Evolutionary conservation across 345 rosid species (phyloP), one percentile per base, ranked within the genome.

Genomic region (rapeseed (Brassica napus)): DNA sequence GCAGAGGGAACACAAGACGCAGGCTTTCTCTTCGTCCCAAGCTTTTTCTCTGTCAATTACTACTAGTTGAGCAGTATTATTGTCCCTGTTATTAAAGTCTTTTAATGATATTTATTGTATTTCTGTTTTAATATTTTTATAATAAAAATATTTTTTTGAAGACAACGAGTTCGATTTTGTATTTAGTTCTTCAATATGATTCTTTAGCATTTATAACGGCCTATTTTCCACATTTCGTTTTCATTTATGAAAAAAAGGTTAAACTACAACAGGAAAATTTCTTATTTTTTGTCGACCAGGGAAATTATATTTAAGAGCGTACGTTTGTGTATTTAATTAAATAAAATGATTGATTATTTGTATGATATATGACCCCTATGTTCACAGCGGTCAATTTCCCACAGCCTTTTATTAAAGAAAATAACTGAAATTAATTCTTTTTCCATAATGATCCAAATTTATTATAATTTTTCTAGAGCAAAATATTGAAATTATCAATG

Each of bases 11-110:
- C 79, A 80, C 72, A 63, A 75, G 3, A 11, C 26, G 72, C 79
- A 75, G 79, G 68, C 79, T 80, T 75, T 80, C 79, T 71, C 76
- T 70, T 80, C 72, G 6, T 55, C 76, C 83, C 31, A 75, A 39
- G 76, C 68, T 35, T 73, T 62, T 62, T 69, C 26, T 59, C 76
- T 80, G 75, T 80, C 73, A 69, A 57, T 63, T 31, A 54, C 60
- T 70, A 37, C 24, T 57, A 74, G 63, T 80, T 75, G 32, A 65
- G 24, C 70, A 73, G 78, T 73, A 16, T 21, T 72, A 58, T 71
- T 63, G 68, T 63, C 68, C 21, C 42, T 60, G 8, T 59, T 72
- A 18, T 37, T 66, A 72, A 71, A 71, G 66, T 72, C 34, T 72
- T 73, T 37, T 47, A 54, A 49, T 71, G 61, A 30, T 70, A 44